Evolutionary conservation across 192 early-diverging fungal species (phyloP).

Genomic region (Chytriomyces sp.): DNA sequence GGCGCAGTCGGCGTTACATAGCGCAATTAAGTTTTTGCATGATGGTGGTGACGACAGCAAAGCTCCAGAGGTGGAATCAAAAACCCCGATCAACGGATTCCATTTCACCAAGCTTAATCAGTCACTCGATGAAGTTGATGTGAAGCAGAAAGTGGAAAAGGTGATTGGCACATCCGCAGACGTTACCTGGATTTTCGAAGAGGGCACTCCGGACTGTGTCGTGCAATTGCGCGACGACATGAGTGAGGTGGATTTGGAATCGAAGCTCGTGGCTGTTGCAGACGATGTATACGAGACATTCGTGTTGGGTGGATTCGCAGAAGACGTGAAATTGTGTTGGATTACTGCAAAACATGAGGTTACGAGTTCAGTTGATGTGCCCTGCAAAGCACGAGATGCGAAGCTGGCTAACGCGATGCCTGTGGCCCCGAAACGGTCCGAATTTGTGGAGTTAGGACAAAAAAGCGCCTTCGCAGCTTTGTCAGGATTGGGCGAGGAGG

Average conservation of each 20-base stretch:
- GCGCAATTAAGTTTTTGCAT: no score
- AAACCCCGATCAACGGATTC: conserved; percentile 15
- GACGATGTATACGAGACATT: not conserved
- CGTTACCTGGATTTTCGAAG: conserved; percentile 5
- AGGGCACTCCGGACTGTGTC: conserved; percentile 7
- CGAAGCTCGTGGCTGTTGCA: not conserved
- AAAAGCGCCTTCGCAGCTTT: no score
- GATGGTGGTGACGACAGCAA: not conserved
- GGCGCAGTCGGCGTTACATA: no score
- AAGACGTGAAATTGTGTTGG: conserved; percentile 22
- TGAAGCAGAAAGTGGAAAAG: not conserved
- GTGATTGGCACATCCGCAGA: not conserved
- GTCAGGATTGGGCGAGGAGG: no score
- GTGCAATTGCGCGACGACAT: conserved; percentile 7
- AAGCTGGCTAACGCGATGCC: no score
- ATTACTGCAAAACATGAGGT: conserved; percentile 3
- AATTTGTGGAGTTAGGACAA: no score
- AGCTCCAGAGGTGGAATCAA: not conserved
- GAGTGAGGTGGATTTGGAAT: conserved; percentile 6
- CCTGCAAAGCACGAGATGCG: no score
- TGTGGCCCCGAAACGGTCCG: no score
- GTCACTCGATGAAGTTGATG: conserved; percentile 1
- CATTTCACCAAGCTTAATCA: not conserved
- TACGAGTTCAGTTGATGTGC: not conserved
- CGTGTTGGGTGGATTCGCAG: conserved; percentile 7